A percentile compares a stretch with the other conserved stretches of the same genome.
These are phyloP conservation scores for Verticillium zaregamsianum DNA, from an alignment of 2,329 filamentous ascomycete species.

Conservation along the genomic window DNA sequence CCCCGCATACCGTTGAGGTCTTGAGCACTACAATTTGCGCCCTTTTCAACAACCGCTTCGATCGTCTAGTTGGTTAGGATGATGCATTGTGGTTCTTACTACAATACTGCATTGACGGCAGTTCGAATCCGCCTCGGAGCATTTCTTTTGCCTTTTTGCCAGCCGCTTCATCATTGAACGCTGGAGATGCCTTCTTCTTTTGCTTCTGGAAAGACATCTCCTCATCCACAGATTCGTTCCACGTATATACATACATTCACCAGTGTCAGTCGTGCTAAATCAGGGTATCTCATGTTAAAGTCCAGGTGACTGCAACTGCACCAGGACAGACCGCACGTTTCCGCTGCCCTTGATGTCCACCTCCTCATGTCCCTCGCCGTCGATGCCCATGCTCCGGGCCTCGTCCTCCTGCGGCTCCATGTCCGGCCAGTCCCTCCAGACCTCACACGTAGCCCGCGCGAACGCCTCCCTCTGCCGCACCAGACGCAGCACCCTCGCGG, in stretches of 20 bases:
- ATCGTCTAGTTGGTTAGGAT: constrained; percentile 15
- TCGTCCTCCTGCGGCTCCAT: constrained; percentile 23
- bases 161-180: not conserved
- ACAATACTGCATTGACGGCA: constrained; percentile 13
- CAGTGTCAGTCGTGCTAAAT: not conserved
- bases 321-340: constrained; percentile 41
- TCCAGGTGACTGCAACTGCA: not conserved
- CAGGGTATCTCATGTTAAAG: not conserved
- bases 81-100: constrained; percentile 13
- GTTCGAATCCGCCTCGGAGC: constrained; percentile 14
- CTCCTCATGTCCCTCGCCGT: constrained; percentile 8
- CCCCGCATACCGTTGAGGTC: not conserved
- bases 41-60: constrained; percentile 2
- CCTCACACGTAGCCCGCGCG: constrained; percentile 43
- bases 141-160: not conserved
- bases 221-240: no score
- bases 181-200: not conserved
- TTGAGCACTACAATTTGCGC: not conserved
- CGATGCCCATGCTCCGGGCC: constrained; percentile 14
- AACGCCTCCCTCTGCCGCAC: constrained; percentile 27
- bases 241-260: no score
- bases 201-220: no score
- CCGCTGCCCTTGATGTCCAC: constrained; percentile 43
- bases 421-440: constrained; percentile 69
- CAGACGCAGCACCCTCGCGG: constrained; percentile 54